These are phyloP conservation scores for Margaritispora aquatica DNA, from an alignment of 495 filamentous ascomycete species.

Conservation along the genomic window DNA sequence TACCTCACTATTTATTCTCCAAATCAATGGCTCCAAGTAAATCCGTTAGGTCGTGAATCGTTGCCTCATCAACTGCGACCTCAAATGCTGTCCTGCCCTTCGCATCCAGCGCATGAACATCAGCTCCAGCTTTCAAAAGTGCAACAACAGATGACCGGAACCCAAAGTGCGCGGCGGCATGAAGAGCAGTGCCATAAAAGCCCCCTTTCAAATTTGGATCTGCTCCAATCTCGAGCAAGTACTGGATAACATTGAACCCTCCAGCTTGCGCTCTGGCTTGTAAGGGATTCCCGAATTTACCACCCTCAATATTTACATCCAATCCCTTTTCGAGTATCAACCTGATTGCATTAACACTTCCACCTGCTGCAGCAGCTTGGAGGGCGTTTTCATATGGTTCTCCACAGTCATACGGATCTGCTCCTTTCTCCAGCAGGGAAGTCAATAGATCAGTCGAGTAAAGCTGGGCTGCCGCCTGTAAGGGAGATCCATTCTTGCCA, in stretches of 20 bases:
- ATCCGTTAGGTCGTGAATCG: no score
- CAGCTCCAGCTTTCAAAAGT: not conserved
- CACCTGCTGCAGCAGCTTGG: conserved; percentile 4
- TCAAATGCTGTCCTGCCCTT: no score
- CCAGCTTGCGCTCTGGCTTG: conserved; percentile 18
- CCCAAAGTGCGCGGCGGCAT: conserved; percentile 8
- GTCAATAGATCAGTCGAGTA: conserved; percentile 15
- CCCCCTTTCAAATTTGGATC: conserved; percentile 17
- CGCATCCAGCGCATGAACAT: not conserved
- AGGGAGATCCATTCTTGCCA: conserved; percentile 19
- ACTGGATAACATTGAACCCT: not conserved
- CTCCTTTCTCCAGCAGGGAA: conserved; percentile 17
- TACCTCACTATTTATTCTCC: no score
- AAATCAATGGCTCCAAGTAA: no score
- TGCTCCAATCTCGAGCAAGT: not conserved
- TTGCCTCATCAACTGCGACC: no score
- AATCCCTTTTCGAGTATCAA: conserved; percentile 20
- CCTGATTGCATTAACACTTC: not conserved
- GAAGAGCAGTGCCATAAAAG: conserved; percentile 16
- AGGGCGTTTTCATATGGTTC: conserved; percentile 10
- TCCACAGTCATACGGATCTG: conserved; percentile 6
- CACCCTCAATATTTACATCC: conserved; percentile 22
- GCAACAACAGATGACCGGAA: not conserved
- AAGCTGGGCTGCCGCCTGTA: conserved; percentile 19
- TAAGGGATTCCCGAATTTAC: conserved; percentile 20